Evolutionary conservation across 768 basidiomycete genomes (phyloP).

Genomic region (Hericium rajendrae): DNA sequence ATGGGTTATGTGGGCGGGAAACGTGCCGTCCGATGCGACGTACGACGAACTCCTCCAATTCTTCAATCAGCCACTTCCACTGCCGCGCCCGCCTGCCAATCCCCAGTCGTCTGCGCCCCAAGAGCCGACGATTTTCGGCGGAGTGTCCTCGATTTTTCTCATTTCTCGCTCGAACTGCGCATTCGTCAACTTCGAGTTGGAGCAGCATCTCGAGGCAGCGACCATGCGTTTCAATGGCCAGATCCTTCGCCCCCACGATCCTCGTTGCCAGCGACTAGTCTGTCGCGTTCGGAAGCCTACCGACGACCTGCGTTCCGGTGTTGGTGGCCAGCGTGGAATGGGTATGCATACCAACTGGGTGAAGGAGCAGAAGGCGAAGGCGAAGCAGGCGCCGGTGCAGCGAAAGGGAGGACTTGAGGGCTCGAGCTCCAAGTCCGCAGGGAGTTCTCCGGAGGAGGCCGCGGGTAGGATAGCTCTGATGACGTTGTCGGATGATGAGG

Average conservation of each 20-base stretch:
- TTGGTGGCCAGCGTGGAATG: slow-evolving; percentile 82
- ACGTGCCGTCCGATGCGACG: slow-evolving; percentile 75
- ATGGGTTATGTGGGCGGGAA: slow-evolving; percentile 97
- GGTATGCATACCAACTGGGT: slow-evolving; percentile 81
- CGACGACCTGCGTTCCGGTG: slow-evolving; percentile 83
- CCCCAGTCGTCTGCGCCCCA: slow-evolving; percentile 5
- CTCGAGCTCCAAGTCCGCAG: neutral
- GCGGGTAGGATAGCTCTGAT: slow-evolving; percentile 16
- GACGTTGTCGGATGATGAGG: slow-evolving; percentile 33
- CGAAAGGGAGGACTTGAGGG: neutral
- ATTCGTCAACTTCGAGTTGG: slow-evolving; percentile 79
- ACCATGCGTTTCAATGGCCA: slow-evolving; percentile 66
- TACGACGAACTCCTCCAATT: slow-evolving; percentile 83
- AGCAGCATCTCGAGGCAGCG: slow-evolving; percentile 52
- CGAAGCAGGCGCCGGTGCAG: slow-evolving; percentile 2
- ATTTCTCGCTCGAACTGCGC: slow-evolving; percentile 94
- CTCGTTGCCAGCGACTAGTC: slow-evolving; percentile 66
- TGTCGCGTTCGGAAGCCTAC: slow-evolving; percentile 74
- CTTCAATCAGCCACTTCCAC: slow-evolving; percentile 40
- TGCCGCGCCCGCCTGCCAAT: slow-evolving; percentile 1
- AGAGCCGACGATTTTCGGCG: slow-evolving; percentile 25
- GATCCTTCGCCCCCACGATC: slow-evolving; percentile 59
- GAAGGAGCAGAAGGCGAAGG: slow-evolving; percentile 45
- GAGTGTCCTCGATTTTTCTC: slow-evolving; percentile 80
- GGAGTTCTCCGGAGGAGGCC: slow-evolving; percentile 11